phyloP scores from a whole-genome alignment of 2,329 filamentous ascomycete species.

The Didymella pomorum region DNA sequence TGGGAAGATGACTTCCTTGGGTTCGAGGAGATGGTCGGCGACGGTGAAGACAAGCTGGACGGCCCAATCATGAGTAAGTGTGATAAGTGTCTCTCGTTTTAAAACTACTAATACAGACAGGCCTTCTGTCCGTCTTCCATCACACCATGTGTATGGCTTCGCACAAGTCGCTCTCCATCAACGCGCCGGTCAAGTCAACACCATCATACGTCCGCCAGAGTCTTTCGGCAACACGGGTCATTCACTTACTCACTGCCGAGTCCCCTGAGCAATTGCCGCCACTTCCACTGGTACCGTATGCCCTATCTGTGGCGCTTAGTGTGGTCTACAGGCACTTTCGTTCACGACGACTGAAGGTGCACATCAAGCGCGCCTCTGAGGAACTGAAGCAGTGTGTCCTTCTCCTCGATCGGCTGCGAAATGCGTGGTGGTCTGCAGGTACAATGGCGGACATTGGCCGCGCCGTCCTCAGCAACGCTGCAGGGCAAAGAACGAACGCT shows the following conservation, averaged over 20 bases:
- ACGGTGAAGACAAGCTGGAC: slow-evolving; percentile 50
- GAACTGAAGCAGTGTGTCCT: slow-evolving; percentile 56
- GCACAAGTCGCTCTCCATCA: slow-evolving; percentile 58
- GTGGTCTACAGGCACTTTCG: slow-evolving; percentile 66
- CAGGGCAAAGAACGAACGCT: slow-evolving; percentile 45
- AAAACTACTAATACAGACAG: slow-evolving; percentile 40
- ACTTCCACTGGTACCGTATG: slow-evolving; percentile 64
- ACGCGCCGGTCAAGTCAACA: slow-evolving; percentile 57
- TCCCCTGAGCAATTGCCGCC: slow-evolving; percentile 58
- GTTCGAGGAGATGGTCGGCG: slow-evolving; percentile 55
- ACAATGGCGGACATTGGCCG: slow-evolving; percentile 55
- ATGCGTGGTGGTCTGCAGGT: slow-evolving; percentile 57
- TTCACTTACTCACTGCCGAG: slow-evolving; percentile 59
- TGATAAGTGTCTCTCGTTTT: background rate
- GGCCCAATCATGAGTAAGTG: slow-evolving; percentile 48
- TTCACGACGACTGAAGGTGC: slow-evolving; percentile 58
- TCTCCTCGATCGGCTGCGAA: slow-evolving; percentile 55
- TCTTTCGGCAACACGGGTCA: slow-evolving; percentile 64
- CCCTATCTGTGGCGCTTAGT: slow-evolving; percentile 62
- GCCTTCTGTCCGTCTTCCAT: slow-evolving; percentile 64
- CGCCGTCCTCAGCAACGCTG: slow-evolving; percentile 51
- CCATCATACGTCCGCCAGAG: slow-evolving; percentile 63
- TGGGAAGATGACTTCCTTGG: slow-evolving; percentile 58
- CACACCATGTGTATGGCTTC: slow-evolving; percentile 65
- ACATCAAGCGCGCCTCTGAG: slow-evolving; percentile 56